Percentiles rank a stretch among this genome's conserved stretches.
Evolutionary conservation across 371 early-diverging fungal genomes (phyloP).

Genomic region (Mucor mucedo): DNA sequence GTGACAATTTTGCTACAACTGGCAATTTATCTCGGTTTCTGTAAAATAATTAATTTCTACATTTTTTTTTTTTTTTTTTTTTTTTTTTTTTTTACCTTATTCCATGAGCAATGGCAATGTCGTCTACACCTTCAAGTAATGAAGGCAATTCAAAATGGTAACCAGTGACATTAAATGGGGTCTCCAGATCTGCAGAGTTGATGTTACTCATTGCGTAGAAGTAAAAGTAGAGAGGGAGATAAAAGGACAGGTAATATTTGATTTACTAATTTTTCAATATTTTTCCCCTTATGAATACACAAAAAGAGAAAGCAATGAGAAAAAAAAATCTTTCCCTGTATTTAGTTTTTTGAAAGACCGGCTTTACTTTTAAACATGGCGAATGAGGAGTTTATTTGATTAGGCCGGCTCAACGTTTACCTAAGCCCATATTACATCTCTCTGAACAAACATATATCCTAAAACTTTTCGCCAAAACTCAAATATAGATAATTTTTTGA

Average conservation of each 20-base stretch:
- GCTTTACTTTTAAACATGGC: constrained; percentile 2
- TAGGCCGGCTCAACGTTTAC: background rate
- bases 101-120: constrained; percentile 44
- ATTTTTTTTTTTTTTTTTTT: background rate
- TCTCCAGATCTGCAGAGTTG: constrained; percentile 12
- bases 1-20: constrained; percentile 52
- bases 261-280: background rate
- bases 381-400: background rate
- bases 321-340: constrained; percentile 4
- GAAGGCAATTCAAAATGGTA: constrained; percentile 39
- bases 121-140: constrained; percentile 39
- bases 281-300: background rate
- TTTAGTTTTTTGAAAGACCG: constrained; percentile 2
- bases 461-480: no score
- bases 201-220: background rate
- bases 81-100: constrained; percentile 32
- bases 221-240: background rate
- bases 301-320: background rate
- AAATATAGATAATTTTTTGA: no score
- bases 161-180: constrained; percentile 21
- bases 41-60: constrained; percentile 2
- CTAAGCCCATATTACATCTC: no score
- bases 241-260: background rate
- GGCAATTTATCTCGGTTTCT: constrained; percentile 46
- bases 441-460: no score